Conservation (phyloP, 495 filamentous ascomycete genomes). For the Penicillium steckii region DNA sequence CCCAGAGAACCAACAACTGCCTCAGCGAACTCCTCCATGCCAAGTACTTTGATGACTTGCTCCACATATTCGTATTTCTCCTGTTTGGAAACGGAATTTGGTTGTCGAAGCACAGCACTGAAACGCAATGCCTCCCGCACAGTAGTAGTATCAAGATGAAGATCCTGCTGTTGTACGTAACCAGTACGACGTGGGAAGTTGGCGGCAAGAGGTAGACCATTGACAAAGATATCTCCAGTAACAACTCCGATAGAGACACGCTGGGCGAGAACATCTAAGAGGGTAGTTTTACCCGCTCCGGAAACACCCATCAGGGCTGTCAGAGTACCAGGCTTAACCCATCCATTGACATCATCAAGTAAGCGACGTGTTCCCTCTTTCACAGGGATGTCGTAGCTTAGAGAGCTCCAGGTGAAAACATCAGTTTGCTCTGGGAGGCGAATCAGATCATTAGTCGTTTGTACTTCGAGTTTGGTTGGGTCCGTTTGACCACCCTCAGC, state of each 20-base stretch:
- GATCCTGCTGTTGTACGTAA: conserved; percentile 91
- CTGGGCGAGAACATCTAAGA: conserved; percentile 58
- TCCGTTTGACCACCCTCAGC: conserved; percentile 15
- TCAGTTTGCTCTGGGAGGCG: conserved; percentile 51
- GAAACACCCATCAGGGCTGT: conserved; percentile 61
- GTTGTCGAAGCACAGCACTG: conserved; percentile 80
- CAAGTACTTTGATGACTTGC: conserved; percentile 46
- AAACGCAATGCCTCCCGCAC: conserved; percentile 83
- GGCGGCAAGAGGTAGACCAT: conserved; percentile 52
- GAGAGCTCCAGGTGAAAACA: conserved; percentile 69
- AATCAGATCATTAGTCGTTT: conserved; percentile 23
- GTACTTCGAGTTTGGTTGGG: conserved; percentile 15
- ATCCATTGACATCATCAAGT: conserved; percentile 60
- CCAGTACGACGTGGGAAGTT: conserved; percentile 91
- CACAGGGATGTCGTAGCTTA: conserved; percentile 65
- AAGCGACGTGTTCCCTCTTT: conserved; percentile 55
- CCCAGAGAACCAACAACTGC: conserved; percentile 40
- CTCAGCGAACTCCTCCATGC: conserved; percentile 43
- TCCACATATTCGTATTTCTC: conserved; percentile 51
- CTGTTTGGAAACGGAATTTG: conserved; percentile 37
- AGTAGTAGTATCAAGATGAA: conserved; percentile 81
- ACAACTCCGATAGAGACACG: conserved; percentile 50
- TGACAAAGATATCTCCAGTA: conserved; percentile 49
- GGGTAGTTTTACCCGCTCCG: conserved; percentile 65
- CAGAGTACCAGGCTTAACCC: conserved; percentile 63